phyloP scores from a whole-genome alignment of 2,329 filamentous ascomycete genomes.

The Lojkania enalia region DNA sequence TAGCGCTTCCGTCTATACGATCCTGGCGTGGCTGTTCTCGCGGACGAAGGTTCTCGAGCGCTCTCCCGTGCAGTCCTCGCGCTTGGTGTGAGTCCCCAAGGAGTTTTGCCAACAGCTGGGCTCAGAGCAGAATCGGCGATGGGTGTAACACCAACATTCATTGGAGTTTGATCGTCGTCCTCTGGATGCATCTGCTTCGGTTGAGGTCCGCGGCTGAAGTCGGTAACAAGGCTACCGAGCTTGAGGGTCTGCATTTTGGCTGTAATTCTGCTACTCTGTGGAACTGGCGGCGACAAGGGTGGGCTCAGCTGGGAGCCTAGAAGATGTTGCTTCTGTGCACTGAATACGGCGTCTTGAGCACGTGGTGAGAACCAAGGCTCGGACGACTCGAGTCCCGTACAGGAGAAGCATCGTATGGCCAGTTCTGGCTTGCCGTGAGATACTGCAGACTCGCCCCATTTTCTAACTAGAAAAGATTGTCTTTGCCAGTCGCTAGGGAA shows the following conservation, averaged over 20 bases:
- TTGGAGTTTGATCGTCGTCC: conserved; percentile 68
- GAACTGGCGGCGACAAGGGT: conserved; percentile 71
- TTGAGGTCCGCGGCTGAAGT: conserved; percentile 62
- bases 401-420: conserved; percentile 91
- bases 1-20: conserved; percentile 69
- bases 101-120: conserved; percentile 58
- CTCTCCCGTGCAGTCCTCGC: conserved; percentile 33
- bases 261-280: conserved; percentile 58
- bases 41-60: conserved; percentile 51
- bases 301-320: conserved; percentile 65
- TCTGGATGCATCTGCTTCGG: conserved; percentile 68
- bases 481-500: conserved; percentile 89
- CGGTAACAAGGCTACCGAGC: conserved; percentile 79
- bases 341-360: conserved; percentile 63
- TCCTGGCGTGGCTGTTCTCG: conserved; percentile 59
- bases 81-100: conserved; percentile 43
- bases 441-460: conserved; percentile 93
- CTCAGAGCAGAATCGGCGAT: conserved; percentile 72
- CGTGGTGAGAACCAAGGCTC: conserved; percentile 89
- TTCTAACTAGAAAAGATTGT: conserved; percentile 82
- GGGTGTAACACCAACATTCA: conserved; percentile 80
- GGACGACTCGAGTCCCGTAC: conserved; percentile 80
- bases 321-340: conserved; percentile 56
- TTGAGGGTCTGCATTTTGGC: conserved; percentile 84
- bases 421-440: conserved; percentile 85